Conservation (phyloP, 176 grass and related monocot genomes). For the Chloris gayana region DNA sequence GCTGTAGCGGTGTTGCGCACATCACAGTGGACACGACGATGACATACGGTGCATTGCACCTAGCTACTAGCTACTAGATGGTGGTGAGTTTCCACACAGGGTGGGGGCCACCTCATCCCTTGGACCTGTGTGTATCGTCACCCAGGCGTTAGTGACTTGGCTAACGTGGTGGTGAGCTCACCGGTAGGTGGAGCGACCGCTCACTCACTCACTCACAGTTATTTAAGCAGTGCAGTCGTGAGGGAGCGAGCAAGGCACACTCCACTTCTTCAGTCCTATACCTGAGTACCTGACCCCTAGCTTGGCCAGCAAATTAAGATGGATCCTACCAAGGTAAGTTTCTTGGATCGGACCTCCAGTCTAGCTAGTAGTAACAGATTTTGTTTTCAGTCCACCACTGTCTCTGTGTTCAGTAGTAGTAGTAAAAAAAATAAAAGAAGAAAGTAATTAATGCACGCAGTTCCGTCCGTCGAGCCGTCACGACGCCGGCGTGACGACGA, state of each 20-base stretch:
- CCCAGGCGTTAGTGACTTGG: background rate
- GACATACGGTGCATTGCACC: background rate
- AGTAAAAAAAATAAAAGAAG: no score
- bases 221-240: slow-evolving; percentile 19
- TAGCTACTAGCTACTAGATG: no score
- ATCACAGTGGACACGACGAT: no score
- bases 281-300: no score
- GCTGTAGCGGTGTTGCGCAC: no score
- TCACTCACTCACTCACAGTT: background rate
- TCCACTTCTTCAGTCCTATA: background rate
- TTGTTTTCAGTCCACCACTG: background rate
- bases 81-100: background rate
- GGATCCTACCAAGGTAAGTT: slow-evolving; percentile 46
- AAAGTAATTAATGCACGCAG: no score
- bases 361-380: no score
- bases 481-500: slow-evolving; percentile 73
- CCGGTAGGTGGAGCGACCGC: background rate
- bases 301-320: background rate
- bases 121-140: background rate
- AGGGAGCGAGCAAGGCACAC: background rate
- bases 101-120: no score
- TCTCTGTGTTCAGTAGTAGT: no score
- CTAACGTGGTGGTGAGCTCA: background rate
- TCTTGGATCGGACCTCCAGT: background rate
- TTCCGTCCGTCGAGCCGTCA: slow-evolving; percentile 80